Evolutionary conservation across 352 stramenopile genomes (phyloP).

Genomic region (Globisporangium alternatum): DNA sequence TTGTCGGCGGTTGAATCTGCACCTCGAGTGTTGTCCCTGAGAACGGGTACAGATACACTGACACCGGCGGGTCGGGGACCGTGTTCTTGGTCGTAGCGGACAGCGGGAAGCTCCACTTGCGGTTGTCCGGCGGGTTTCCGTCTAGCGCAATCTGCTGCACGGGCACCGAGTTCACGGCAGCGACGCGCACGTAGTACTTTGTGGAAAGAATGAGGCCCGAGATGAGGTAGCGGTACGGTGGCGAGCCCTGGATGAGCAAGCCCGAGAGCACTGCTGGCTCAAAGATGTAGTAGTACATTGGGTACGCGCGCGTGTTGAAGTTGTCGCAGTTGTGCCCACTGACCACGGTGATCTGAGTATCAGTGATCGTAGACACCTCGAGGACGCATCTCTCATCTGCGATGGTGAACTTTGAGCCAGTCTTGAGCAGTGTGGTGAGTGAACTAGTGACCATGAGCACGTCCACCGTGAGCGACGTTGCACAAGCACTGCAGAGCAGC

Average conservation of each 20-base stretch:
- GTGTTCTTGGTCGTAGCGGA: slow-evolving; percentile 79
- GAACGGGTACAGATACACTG: slow-evolving; percentile 54
- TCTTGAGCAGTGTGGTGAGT: slow-evolving; percentile 24
- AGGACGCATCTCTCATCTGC: slow-evolving; percentile 50
- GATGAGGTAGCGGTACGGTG: slow-evolving; percentile 83
- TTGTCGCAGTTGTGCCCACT: slow-evolving; percentile 31
- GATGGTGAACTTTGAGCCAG: slow-evolving; percentile 48
- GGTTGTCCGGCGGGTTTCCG: slow-evolving; percentile 84
- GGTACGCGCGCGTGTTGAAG: slow-evolving; percentile 46
- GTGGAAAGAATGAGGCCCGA: slow-evolving; percentile 51
- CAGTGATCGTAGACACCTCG: slow-evolving; percentile 24
- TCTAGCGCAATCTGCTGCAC: slow-evolving; percentile 81
- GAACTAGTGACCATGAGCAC: slow-evolving; percentile 39
- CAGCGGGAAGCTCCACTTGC: slow-evolving; percentile 86
- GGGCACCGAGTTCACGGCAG: slow-evolving; percentile 88
- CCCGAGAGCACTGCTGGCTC: slow-evolving; percentile 48
- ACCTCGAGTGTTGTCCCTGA: slow-evolving; percentile 67
- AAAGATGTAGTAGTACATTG: slow-evolving; percentile 65
- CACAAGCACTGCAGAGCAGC: slow-evolving; percentile 46
- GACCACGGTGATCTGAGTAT: slow-evolving; percentile 27
- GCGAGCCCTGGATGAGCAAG: slow-evolving; percentile 60
- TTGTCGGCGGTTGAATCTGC: slow-evolving; percentile 64
- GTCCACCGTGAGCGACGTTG: slow-evolving; percentile 34
- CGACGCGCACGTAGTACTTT: slow-evolving; percentile 91
- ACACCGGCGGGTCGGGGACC: slow-evolving; percentile 68